phyloP scores from a whole-genome alignment of 768 basidiomycete genomes.

The Lentinula sp. region DNA sequence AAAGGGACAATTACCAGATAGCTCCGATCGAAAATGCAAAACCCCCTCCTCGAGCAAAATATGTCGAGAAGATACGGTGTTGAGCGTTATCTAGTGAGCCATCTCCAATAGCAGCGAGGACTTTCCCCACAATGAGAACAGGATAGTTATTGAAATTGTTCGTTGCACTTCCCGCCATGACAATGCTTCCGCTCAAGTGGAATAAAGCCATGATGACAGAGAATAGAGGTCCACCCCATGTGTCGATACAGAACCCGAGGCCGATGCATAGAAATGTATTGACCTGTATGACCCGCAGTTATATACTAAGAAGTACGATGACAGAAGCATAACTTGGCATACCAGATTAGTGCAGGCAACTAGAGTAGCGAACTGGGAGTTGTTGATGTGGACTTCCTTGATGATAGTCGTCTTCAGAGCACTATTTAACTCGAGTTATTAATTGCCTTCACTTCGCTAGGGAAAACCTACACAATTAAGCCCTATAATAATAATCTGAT shows the following conservation, averaged over 20 bases:
- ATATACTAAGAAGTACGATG: too few species aligned
- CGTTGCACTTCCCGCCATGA: conserved; percentile 33
- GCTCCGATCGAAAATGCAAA: conserved; percentile 31
- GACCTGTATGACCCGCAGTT: conserved; percentile 15
- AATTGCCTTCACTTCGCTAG: too few species aligned
- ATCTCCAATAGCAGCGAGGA: conserved; percentile 19
- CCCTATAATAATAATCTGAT: conserved; percentile 18
- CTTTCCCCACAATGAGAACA: conserved; percentile 32
- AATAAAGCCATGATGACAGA: conserved; percentile 30
- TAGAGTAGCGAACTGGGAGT: conserved; percentile 36
- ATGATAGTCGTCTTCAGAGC: conserved; percentile 37
- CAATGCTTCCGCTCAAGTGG: conserved; percentile 27
- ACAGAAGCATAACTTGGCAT: neutral
- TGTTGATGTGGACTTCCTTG: conserved; percentile 34
- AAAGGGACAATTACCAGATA: conserved; percentile 22
- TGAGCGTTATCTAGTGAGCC: conserved; percentile 37
- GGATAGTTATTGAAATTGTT: conserved; percentile 32
- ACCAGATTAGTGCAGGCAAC: conserved; percentile 33
- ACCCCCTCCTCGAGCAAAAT: conserved; percentile 35
- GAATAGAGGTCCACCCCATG: conserved; percentile 30
- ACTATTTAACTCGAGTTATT: conserved; percentile 10
- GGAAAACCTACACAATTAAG: conserved; percentile 26
- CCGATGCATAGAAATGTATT: conserved; percentile 37
- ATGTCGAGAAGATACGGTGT: conserved; percentile 37
- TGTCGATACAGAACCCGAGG: conserved; percentile 34